Conservation (phyloP, 805 yeast genomes). For the Kregervanrija fluxuum region DNA sequence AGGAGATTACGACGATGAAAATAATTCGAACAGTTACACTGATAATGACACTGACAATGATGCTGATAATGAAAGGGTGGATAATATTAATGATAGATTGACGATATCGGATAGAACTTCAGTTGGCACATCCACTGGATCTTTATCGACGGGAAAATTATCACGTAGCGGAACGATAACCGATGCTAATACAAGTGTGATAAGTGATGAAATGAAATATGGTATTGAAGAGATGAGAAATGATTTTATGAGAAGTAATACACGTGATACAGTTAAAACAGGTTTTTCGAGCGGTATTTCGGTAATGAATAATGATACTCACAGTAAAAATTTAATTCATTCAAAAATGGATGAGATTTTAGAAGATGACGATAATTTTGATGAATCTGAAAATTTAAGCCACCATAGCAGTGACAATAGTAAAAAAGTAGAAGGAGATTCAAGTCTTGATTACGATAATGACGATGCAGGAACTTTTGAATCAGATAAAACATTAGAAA, state of each 20-base stretch:
- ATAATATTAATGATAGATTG: conserved; percentile 3
- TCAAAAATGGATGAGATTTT: too few relatives aligned
- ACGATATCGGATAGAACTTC: neutral
- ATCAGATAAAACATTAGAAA: too few relatives aligned
- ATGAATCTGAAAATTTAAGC: too few relatives aligned
- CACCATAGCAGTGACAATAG: too few relatives aligned
- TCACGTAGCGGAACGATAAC: conserved; percentile 2
- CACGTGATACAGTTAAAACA: too few relatives aligned
- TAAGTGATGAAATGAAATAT: conserved; percentile 2
- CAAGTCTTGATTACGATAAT: too few relatives aligned
- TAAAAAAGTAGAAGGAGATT: too few relatives aligned
- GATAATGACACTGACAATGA: neutral
- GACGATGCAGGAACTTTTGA: too few relatives aligned
- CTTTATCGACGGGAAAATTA: conserved; percentile 16
- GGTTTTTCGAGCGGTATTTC: too few relatives aligned
- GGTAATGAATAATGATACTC: too few relatives aligned
- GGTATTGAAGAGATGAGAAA: conserved; percentile 15
- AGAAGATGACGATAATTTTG: too few relatives aligned
- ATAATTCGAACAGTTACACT: neutral
- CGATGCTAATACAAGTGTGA: conserved; percentile 6
- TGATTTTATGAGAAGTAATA: conserved; percentile 13
- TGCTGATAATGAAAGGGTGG: conserved; percentile 2
- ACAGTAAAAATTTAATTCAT: too few relatives aligned
- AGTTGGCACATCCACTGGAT: conserved; percentile 13
- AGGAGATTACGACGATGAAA: neutral